Evolutionary conservation across 1,139 yeast genomes (phyloP).

Genomic region (Candida sp.): DNA sequence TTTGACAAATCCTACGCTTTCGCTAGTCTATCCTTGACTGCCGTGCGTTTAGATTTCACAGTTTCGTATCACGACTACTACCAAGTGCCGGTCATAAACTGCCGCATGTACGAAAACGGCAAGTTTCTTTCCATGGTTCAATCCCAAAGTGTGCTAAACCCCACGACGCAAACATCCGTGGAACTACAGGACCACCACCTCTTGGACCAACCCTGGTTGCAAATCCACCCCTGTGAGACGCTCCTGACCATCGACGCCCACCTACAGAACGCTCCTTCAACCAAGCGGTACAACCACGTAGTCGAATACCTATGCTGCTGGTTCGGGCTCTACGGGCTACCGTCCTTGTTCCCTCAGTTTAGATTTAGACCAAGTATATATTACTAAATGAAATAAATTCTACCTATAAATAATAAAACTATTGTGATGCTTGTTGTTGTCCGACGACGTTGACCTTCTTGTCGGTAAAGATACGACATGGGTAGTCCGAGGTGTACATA

Average conservation of each 20-base stretch:
- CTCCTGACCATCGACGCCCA: slow-evolving; percentile 7
- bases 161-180: background rate
- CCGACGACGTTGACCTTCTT: slow-evolving; percentile 26
- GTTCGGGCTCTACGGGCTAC: slow-evolving; percentile 30
- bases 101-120: slow-evolving; percentile 17
- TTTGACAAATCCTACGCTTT: slow-evolving; percentile 7
- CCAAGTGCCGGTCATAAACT: slow-evolving; percentile 35
- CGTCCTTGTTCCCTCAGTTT: slow-evolving; percentile 19
- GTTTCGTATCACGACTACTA: slow-evolving; percentile 34
- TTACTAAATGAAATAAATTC: background rate
- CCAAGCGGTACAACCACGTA: slow-evolving; percentile 5
- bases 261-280: background rate
- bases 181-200: slow-evolving; percentile 26
- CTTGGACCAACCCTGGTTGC: slow-evolving; percentile 31
- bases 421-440: slow-evolving; percentile 1
- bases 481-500: slow-evolving; percentile 68
- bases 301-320: slow-evolving; percentile 15
- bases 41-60: slow-evolving; percentile 23
- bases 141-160: background rate
- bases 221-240: slow-evolving; percentile 47
- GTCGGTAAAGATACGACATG: slow-evolving; percentile 71
- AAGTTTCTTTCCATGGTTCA: background rate
- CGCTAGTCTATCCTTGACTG: slow-evolving; percentile 1
- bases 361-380: slow-evolving; percentile 14
- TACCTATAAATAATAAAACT: background rate